These are phyloP conservation scores for Castanopsis chinensis DNA, from an alignment of 306 rosid genomes.

Conservation along the genomic window DNA sequence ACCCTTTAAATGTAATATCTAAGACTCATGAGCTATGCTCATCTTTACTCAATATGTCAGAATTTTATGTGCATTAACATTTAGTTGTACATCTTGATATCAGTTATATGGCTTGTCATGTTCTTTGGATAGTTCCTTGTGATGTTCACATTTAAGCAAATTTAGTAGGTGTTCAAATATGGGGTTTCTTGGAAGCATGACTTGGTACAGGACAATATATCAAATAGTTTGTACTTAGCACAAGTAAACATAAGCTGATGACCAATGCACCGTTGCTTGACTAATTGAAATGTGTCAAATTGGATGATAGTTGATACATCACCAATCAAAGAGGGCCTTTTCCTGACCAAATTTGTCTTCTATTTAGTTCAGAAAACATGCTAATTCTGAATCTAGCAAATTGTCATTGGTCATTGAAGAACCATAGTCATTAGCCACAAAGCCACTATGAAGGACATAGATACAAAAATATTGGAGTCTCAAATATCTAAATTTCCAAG, in stretches of 20 bases:
- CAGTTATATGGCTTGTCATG: not conserved
- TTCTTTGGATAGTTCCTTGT: not conserved
- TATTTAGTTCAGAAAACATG: not conserved
- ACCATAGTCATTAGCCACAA: too few species aligned
- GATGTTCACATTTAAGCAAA: conserved; percentile 19
- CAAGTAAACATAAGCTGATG: not conserved
- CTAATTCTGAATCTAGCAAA: not conserved
- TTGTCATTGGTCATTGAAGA: too few species aligned
- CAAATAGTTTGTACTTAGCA: too few species aligned
- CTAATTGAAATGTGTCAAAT: too few species aligned
- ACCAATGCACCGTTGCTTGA: not conserved
- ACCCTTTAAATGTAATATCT: conserved; percentile 2
- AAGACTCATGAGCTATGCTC: not conserved
- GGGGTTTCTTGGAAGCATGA: conserved; percentile 79
- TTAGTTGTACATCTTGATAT: not conserved
- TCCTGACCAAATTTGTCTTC: not conserved
- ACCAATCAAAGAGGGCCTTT: not conserved
- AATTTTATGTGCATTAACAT: not conserved
- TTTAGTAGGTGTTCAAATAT: conserved; percentile 67
- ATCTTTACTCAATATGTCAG: not conserved
- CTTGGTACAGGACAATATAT: conserved; percentile 57
- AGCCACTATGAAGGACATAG: too few species aligned
- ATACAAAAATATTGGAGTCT: too few species aligned
- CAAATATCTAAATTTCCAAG: too few species aligned
- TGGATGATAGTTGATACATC: too few species aligned